A percentile compares a stretch with the other conserved stretches of the same genome.
These are phyloP conservation scores for Pichia sp. DNA, from an alignment of 1,139 yeast genomes.

Conservation along the genomic window DNA sequence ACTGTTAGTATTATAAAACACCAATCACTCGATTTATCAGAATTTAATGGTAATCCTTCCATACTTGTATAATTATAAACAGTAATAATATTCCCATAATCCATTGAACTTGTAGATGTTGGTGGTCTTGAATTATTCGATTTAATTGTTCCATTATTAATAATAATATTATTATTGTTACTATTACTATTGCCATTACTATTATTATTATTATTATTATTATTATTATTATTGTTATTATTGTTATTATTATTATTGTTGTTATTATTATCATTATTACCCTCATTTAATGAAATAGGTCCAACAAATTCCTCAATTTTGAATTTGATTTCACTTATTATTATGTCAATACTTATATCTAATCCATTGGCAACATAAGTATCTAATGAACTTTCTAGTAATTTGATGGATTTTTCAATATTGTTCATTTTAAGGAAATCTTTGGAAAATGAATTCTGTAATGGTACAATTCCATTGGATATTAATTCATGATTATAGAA, in stretches of 20 bases:
- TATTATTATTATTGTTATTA: no score
- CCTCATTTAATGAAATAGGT: conserved; percentile 7
- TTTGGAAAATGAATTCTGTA: conserved; percentile 44
- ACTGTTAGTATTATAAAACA: conserved; percentile 58
- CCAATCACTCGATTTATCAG: conserved; percentile 52
- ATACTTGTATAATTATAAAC: conserved; percentile 32
- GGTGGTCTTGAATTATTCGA: conserved; percentile 1
- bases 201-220: no score
- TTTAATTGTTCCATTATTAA: no score
- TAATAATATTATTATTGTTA: no score
- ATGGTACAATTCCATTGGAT: conserved; percentile 42
- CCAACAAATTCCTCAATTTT: conserved; percentile 16
- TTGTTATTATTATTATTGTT: no score
- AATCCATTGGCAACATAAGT: conserved; percentile 89
- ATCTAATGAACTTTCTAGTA: conserved; percentile 75
- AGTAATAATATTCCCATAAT: no score
- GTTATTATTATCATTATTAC: not conserved
- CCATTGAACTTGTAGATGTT: not conserved
- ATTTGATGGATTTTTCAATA: conserved; percentile 59
- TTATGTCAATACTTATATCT: conserved; percentile 81
- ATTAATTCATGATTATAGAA: conserved; percentile 85
- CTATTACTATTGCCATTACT: no score
- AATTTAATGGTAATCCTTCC: conserved; percentile 17
- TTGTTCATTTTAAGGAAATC: conserved; percentile 77
- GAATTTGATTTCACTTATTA: conserved; percentile 59